Evolutionary conservation across 1,139 yeast genomes (phyloP).

Genomic region (Lodderomyces parapsilosis): DNA sequence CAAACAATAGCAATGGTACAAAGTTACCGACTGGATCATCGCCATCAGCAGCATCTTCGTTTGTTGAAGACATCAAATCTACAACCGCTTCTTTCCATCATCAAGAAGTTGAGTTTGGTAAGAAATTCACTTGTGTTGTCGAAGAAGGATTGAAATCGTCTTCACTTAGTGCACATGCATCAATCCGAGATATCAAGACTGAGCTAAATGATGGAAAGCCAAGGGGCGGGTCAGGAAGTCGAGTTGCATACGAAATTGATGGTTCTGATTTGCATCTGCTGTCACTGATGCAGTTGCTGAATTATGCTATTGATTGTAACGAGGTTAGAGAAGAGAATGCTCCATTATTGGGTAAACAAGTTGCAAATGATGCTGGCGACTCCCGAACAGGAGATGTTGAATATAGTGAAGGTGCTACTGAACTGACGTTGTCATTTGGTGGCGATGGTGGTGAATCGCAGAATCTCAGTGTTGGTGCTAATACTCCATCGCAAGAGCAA

Average conservation of each 20-base stretch:
- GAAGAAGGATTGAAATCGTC: conserved; percentile 1
- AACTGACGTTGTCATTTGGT: background rate
- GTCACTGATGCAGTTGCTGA: conserved; percentile 1
- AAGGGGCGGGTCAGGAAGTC: no score
- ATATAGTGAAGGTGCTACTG: background rate
- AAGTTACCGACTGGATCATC: background rate
- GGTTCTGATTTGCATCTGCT: background rate
- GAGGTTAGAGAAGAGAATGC: background rate
- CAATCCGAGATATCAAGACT: background rate
- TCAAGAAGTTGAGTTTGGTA: conserved; percentile 1
- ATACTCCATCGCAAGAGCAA: no score
- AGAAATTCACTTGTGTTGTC: conserved; percentile 1
- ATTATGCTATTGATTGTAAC: background rate
- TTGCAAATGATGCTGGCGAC: background rate
- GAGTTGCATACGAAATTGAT: background rate
- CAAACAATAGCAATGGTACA: background rate
- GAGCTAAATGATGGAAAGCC: background rate
- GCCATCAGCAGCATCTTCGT: background rate
- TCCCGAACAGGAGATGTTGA: background rate
- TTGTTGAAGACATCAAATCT: background rate
- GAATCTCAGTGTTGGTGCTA: background rate
- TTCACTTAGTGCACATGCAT: conserved; percentile 5
- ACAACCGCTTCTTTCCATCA: background rate
- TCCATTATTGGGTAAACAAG: background rate
- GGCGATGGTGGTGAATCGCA: no score